These are phyloP conservation scores for Diplogelasinospora grovesii DNA, from an alignment of 495 filamentous ascomycete species.

Conservation along the genomic window DNA sequence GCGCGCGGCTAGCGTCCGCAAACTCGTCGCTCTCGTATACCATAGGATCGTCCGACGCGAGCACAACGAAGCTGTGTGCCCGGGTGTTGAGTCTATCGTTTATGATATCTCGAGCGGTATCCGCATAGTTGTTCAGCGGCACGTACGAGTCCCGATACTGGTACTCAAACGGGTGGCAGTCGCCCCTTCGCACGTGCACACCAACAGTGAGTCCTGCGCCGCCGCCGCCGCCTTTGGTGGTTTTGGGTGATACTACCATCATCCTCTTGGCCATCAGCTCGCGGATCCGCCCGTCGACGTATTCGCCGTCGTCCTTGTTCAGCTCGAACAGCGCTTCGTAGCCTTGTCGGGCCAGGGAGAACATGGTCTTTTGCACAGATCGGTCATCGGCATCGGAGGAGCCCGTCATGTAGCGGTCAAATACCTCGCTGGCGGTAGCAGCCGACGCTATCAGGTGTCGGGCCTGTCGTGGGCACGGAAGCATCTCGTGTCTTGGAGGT, in stretches of 20 bases:
- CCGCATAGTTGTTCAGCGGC: slow-evolving; percentile 54
- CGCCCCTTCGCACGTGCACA: slow-evolving; percentile 67
- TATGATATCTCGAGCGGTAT: slow-evolving; percentile 39
- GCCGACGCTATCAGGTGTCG: slow-evolving; percentile 62
- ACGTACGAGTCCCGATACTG: slow-evolving; percentile 63
- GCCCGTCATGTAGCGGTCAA: slow-evolving; percentile 44
- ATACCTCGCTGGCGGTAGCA: slow-evolving; percentile 49
- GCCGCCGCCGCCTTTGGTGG: slow-evolving; percentile 21
- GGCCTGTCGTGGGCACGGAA: slow-evolving; percentile 65
- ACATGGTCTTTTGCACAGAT: slow-evolving; percentile 37
- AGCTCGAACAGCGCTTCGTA: slow-evolving; percentile 61
- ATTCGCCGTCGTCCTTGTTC: slow-evolving; percentile 47
- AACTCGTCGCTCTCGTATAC: slow-evolving; percentile 51
- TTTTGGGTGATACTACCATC: slow-evolving; percentile 30
- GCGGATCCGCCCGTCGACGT: slow-evolving; percentile 44
- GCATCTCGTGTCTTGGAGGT: slow-evolving; percentile 54
- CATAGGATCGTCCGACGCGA: slow-evolving; percentile 67
- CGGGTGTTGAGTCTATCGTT: slow-evolving; percentile 32
- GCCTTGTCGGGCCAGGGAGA: slow-evolving; percentile 52
- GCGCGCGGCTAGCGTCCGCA: slow-evolving; percentile 40
- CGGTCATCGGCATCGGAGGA: slow-evolving; percentile 39
- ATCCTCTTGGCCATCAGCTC: slow-evolving; percentile 41
- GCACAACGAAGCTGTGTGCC: slow-evolving; percentile 40
- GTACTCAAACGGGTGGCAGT: slow-evolving; percentile 58
- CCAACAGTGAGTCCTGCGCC: slow-evolving; percentile 48